phyloP scores from a whole-genome alignment of 139 green algal genomes.

The Chlorella vulgaris region DNA sequence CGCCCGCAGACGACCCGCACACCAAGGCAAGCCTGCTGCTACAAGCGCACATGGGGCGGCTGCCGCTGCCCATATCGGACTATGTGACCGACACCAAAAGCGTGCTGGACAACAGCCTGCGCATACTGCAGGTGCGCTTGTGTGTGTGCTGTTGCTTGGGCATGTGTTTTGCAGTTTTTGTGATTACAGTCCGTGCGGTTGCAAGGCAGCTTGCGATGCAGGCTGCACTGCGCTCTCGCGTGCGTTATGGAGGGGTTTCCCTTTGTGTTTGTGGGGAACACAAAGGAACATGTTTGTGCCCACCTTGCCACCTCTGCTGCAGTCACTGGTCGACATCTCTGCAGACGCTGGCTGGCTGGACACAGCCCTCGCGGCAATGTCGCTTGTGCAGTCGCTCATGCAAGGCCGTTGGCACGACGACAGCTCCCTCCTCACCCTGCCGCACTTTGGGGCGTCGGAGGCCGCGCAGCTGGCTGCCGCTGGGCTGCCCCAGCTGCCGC shows the following conservation, averaged over 20 bases:
- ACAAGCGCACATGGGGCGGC: conserved; percentile 87
- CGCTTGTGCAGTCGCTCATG: conserved; percentile 86
- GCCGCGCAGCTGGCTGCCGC: conserved; percentile 42
- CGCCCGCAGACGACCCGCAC: conserved; percentile 87
- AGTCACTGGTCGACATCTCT: conserved; percentile 91
- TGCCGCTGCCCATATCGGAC: conserved; percentile 89
- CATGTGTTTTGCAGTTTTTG: no score
- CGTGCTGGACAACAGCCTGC: conserved; percentile 91
- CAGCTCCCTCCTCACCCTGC: conserved; percentile 72
- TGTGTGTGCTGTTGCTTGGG: no score
- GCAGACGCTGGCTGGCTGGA: conserved; percentile 83
- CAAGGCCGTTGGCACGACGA: conserved; percentile 87
- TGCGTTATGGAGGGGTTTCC: no score
- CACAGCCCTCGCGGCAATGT: conserved; percentile 77
- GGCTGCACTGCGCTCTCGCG: not conserved
- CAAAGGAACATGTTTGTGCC: not conserved
- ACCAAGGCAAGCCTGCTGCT: conserved; percentile 95
- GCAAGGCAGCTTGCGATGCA: not conserved
- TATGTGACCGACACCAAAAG: conserved; percentile 95
- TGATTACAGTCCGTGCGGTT: no score
- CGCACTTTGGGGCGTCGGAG: conserved; percentile 56
- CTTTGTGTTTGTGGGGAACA: no score
- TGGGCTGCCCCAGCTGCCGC: conserved; percentile 48
- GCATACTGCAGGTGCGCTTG: conserved; percentile 83
- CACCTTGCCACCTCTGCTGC: not conserved